Evolutionary conservation across 352 stramenopile species (phyloP).

Genomic region (Globisporangium viniferum): DNA sequence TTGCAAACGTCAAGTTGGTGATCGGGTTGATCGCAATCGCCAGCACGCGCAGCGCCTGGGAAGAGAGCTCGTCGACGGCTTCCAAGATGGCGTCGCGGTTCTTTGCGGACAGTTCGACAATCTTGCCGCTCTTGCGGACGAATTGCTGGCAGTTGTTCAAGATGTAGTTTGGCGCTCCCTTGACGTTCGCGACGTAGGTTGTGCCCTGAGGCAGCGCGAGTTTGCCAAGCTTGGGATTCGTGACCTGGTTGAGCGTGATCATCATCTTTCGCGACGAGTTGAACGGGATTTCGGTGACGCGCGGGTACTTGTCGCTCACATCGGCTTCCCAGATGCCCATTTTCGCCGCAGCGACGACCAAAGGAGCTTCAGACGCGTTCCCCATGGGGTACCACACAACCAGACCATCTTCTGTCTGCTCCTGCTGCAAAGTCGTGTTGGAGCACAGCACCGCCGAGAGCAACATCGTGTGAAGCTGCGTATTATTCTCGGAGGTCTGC

Average conservation of each 20-base stretch:
- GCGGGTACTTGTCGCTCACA: conserved; percentile 30
- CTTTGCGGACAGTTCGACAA: conserved; percentile 20
- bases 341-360: conserved; percentile 42
- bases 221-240: conserved; percentile 21
- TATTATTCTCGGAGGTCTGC: conserved; percentile 26
- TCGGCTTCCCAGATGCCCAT: conserved; percentile 32
- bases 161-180: conserved; percentile 42
- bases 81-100: conserved; percentile 25
- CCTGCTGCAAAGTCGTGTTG: conserved; percentile 40
- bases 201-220: conserved; percentile 19
- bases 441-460: conserved; percentile 37
- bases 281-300: conserved; percentile 87
- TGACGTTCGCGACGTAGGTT: conserved; percentile 30
- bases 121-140: conserved; percentile 23
- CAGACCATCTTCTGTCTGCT: conserved; percentile 14
- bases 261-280: conserved; percentile 92
- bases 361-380: conserved; percentile 40
- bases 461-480: conserved; percentile 28
- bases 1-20: conserved; percentile 13
- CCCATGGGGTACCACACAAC: conserved; percentile 28
- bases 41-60: conserved; percentile 57
- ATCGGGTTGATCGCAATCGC: conserved; percentile 64
- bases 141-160: conserved; percentile 33
- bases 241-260: conserved; percentile 33
- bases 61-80: conserved; percentile 31